phyloP scores from a whole-genome alignment of 768 basidiomycete genomes.

The Favolaschia claudopus region DNA sequence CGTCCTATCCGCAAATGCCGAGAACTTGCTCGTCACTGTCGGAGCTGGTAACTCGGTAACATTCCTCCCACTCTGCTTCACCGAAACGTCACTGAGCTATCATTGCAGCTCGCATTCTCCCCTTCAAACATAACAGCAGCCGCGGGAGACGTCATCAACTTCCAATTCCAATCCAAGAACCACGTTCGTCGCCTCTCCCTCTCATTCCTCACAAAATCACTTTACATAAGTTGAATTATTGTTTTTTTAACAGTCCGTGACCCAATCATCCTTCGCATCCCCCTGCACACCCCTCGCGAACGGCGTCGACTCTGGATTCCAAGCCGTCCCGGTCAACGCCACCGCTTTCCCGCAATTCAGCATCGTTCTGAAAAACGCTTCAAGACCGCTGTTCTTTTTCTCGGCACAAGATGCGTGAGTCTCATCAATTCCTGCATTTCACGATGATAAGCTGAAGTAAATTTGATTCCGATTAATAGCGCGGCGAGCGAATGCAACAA shows the following conservation, averaged over 20 bases:
- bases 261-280: conserved; percentile 47
- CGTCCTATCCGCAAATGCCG: conserved; percentile 33
- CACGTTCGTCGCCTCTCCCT: conserved; percentile 39
- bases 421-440: too few species aligned
- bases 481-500: conserved; percentile 53
- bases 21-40: conserved; percentile 41
- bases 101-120: background rate
- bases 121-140: conserved; percentile 41
- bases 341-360: conserved; percentile 46
- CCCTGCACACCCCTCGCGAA: conserved; percentile 27
- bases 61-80: conserved; percentile 29
- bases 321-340: conserved; percentile 44
- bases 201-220: background rate
- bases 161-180: conserved; percentile 54
- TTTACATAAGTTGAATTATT: background rate
- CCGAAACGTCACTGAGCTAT: background rate
- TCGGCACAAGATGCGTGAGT: too few species aligned
- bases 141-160: conserved; percentile 50
- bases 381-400: background rate
- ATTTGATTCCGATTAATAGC: too few species aligned
- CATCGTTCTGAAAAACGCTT: conserved; percentile 41
- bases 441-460: too few species aligned
- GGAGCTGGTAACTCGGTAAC: conserved; percentile 37
- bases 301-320: conserved; percentile 56
- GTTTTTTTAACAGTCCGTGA: conserved; percentile 39